Conservation (phyloP, 208 protist genomes). For the Leishmania tropica region DNA sequence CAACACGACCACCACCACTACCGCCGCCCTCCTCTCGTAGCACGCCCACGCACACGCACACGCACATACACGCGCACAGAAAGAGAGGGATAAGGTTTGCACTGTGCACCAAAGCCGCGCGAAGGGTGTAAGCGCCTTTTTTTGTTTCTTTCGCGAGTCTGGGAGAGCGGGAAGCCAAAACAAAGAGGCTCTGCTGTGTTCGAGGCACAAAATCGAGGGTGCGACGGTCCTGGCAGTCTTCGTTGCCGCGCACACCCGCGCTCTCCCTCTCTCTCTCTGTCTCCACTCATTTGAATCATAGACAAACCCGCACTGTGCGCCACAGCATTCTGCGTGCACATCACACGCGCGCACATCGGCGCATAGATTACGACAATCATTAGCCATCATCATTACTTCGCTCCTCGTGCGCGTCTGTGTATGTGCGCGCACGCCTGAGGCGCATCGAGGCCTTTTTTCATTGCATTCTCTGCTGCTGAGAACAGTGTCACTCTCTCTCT, state of each 20-base stretch:
- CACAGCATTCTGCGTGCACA: background rate
- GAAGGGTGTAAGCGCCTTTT: too few species aligned
- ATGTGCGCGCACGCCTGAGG: background rate
- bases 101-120: too few species aligned
- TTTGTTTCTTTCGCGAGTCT: too few species aligned
- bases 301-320: background rate
- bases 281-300: background rate
- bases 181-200: background rate
- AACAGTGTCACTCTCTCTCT: background rate
- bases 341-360: background rate
- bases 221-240: background rate
- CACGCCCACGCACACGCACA: background rate
- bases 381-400: background rate
- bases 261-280: background rate
- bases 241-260: background rate
- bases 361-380: background rate
- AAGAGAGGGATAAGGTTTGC: too few species aligned
- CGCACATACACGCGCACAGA: too few species aligned
- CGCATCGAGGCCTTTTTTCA: background rate
- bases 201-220: background rate
- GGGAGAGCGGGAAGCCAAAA: too few species aligned
- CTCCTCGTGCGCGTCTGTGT: background rate
- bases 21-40: too few species aligned
- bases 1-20: too few species aligned
- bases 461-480: background rate